phyloP scores from a whole-genome alignment of 305 asterid genomes.

The Fraxinus xanthoxyloides region DNA sequence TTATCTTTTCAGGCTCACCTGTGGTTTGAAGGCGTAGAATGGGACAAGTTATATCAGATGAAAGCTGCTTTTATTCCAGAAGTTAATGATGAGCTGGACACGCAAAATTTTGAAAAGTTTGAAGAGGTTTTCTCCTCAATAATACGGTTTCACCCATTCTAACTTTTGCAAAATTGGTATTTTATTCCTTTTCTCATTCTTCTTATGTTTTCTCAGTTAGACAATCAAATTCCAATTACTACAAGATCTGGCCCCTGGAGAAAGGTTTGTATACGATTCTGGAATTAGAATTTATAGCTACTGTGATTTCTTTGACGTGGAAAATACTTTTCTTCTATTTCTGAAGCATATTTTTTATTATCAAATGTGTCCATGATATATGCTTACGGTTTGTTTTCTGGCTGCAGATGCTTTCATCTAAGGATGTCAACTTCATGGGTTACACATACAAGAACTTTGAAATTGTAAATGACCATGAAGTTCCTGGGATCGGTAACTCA shows the following conservation, averaged over 20 bases:
- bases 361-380: background rate
- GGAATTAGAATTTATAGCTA: conserved; percentile 9
- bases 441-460: conserved; percentile 92
- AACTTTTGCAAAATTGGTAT: conserved; percentile 8
- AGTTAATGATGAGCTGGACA: conserved; percentile 88
- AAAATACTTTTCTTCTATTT: background rate
- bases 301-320: background rate
- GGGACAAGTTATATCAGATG: conserved; percentile 80
- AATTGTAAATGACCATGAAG: conserved; percentile 82
- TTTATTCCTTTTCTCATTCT: conserved; percentile 17
- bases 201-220: conserved; percentile 46
- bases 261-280: conserved; percentile 55
- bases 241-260: conserved; percentile 97
- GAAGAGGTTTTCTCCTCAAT: conserved; percentile 60
- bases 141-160: conserved; percentile 15
- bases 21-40: conserved; percentile 75
- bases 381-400: conserved; percentile 21
- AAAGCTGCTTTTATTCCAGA: conserved; percentile 94
- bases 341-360: background rate
- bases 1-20: conserved; percentile 68
- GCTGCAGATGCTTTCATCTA: conserved; percentile 84
- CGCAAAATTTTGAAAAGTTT: conserved; percentile 91
- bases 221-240: conserved; percentile 55
- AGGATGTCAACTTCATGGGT: conserved; percentile 92
- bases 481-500: conserved; percentile 55